Conservation (phyloP, 345 rosid genomes). For the Rhodamnia rubescens region DNA sequence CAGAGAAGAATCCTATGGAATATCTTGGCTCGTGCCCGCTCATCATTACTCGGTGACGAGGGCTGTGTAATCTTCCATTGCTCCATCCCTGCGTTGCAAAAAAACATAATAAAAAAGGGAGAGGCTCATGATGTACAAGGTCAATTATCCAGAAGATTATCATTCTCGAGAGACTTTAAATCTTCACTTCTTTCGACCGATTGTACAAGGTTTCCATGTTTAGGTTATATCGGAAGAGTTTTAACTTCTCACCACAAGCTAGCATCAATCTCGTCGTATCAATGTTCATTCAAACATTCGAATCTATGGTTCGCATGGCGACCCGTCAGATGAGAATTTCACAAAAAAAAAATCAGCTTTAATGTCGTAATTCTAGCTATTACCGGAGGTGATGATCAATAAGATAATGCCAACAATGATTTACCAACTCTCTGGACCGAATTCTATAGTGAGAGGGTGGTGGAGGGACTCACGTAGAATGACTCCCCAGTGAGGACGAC, state of each 20-base stretch:
- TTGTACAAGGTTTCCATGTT: neutral
- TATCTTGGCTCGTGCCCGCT: conserved; percentile 5
- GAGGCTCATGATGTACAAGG: neutral
- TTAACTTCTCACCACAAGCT: neutral
- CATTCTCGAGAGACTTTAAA: neutral
- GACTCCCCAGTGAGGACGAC: conserved; percentile 6
- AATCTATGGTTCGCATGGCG: neutral
- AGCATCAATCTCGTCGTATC: neutral
- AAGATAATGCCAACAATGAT: neutral
- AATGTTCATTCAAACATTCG: neutral
- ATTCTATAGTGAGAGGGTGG: neutral
- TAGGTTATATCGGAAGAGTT: neutral
- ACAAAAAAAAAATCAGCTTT: neutral
- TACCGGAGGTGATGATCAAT: neutral
- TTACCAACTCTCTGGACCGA: neutral
- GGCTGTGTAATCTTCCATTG: conserved; percentile 4
- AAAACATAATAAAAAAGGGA: neutral
- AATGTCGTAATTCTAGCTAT: neutral
- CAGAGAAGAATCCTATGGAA: conserved; percentile 13
- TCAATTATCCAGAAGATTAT: neutral
- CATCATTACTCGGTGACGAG: neutral
- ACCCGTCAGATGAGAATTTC: neutral
- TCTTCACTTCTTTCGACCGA: neutral
- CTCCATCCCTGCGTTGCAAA: neutral
- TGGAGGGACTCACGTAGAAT: neutral